Conservation (phyloP, 2,329 filamentous ascomycete species). For the Cladophialophora psammophila region DNA sequence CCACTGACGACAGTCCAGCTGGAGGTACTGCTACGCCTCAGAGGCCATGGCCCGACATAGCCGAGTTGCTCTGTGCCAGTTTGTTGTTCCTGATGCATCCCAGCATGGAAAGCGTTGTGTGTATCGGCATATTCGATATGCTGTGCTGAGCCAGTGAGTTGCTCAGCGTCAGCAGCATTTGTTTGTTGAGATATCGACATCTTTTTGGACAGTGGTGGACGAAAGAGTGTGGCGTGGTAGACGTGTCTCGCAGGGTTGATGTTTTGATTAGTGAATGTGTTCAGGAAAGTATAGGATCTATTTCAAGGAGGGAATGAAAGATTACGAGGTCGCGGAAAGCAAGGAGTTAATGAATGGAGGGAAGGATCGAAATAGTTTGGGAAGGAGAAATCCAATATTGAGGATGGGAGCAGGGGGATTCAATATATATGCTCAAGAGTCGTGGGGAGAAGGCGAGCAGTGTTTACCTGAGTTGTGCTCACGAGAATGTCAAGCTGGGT, state of each 20-base stretch:
- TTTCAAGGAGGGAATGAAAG: neutral
- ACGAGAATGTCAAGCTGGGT: neutral
- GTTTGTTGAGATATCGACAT: neutral
- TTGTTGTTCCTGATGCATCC: neutral
- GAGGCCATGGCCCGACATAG: slow-evolving; percentile 11
- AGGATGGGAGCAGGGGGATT: neutral
- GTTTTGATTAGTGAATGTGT: too few species aligned
- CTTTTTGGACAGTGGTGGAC: neutral
- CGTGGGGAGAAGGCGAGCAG: neutral
- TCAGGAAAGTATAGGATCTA: neutral
- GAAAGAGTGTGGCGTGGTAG: neutral
- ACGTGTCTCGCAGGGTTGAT: neutral
- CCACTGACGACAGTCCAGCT: neutral
- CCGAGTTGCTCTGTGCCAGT: neutral
- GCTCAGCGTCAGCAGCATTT: neutral
- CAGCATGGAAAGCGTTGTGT: neutral
- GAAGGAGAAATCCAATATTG: neutral
- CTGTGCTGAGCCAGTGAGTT: neutral
- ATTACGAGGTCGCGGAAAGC: neutral
- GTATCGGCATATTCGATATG: neutral
- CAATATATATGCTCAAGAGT: neutral
- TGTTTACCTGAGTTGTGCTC: neutral
- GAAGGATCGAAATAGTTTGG: neutral
- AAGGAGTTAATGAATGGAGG: neutral
- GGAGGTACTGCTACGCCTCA: slow-evolving; percentile 7